Base-by-base conservation (phyloP, 192 early-diverging fungal genomes). In the Backusella morwellensis region DNA sequence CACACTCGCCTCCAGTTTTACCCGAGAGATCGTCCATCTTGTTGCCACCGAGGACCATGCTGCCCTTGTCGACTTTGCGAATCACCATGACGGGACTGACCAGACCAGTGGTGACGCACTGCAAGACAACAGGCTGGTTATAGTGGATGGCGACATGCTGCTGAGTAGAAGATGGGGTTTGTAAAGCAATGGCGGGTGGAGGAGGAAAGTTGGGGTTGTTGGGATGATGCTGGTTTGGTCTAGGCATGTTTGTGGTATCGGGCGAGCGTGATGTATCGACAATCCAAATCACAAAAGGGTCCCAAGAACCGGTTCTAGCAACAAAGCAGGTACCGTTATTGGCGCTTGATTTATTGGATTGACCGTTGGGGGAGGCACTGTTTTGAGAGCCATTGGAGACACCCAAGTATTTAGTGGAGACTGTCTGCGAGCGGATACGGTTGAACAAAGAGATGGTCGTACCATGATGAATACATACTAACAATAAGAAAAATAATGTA, bases 391-490 rank as follows among this genome's bases (percentile, higher is more conserved):
- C 85, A 11, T 79, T 85, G 15, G 85, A 85, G 4, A 89, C 90
- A 15, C 93, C 88, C 26, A 97, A 86, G 71, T 93, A 98, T 77
- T 95, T 92, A 41, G 97, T 97, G 1, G 90, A 94, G 11, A 94
- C 93, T 0, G 95, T 96, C 85, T 98, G 97, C 0, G 94, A 93
- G 35, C 94, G 91, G 63, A 95, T 88, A 42, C 97, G 90, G 81
- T 97, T 97, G 83, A 97, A 98, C 11, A 98, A 83, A 9, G 95
- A 92, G 52, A 98, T 89, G 0, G 91, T 92, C 0, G 92, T 90
- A 3, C 96, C 96, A 75, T 95, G 95, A 80, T 92, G 91, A 73
- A 97, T 94, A 70, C 94, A 92, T 36, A 96, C 91, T 92, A 83
- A 56, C 21, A 29, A 14, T 15, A 47, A 21, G 38, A 35, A 21